phyloP scores from a whole-genome alignment of 176 grass and related monocot species.

The Carex kokanica region DNA sequence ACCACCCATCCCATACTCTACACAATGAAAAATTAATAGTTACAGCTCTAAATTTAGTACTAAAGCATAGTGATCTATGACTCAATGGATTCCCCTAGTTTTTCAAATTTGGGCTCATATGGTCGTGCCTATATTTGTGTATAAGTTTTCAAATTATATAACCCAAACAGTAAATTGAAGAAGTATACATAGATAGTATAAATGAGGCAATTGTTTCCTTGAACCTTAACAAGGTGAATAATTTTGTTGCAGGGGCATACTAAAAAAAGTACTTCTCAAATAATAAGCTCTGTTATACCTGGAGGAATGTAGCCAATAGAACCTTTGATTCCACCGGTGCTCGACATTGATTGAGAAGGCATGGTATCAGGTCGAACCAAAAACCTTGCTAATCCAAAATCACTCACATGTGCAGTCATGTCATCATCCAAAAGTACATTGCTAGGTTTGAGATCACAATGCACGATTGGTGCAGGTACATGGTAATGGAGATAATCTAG shows the following conservation, averaged over 20 bases:
- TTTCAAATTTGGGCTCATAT: too few species aligned
- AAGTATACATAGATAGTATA: too few species aligned
- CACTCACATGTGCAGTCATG: slow-evolving; percentile 35
- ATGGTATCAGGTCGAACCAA: not conserved
- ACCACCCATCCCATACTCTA: slow-evolving; percentile 40
- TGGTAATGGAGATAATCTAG: slow-evolving; percentile 49
- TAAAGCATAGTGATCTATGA: too few species aligned
- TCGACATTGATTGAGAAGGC: slow-evolving; percentile 26
- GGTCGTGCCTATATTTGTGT: too few species aligned
- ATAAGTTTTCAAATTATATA: too few species aligned
- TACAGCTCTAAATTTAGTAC: not conserved
- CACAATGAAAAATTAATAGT: not conserved
- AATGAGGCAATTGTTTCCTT: not conserved
- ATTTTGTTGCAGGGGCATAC: too few species aligned
- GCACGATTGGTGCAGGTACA: slow-evolving; percentile 26
- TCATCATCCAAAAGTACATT: slow-evolving; percentile 45
- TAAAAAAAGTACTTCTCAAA: not conserved
- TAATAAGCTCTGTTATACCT: slow-evolving; percentile 4
- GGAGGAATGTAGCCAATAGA: slow-evolving; percentile 53
- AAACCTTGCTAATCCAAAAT: slow-evolving; percentile 44
- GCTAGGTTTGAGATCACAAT: slow-evolving; percentile 48
- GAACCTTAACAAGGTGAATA: not conserved
- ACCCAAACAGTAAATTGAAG: too few species aligned
- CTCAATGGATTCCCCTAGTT: too few species aligned
- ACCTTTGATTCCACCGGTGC: slow-evolving; percentile 34